Conservation (phyloP, 2,329 filamentous ascomycete species). For the Epichloe gansuensis region DNA sequence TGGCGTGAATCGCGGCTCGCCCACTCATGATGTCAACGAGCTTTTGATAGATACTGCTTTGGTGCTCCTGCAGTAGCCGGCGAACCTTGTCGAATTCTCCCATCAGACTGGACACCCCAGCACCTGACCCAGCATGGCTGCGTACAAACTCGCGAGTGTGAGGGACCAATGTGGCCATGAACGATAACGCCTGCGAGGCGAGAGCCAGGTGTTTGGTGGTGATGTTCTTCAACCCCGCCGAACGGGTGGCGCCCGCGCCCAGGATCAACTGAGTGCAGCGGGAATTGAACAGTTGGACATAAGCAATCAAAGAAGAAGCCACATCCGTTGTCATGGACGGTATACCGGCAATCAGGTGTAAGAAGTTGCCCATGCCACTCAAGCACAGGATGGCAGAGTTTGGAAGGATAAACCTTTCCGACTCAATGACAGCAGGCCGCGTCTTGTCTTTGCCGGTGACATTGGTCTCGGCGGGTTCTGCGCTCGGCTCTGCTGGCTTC, state of each 20-base stretch:
- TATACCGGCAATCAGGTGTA: conserved; percentile 71
- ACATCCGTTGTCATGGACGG: conserved; percentile 83
- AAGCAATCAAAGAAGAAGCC: conserved; percentile 65
- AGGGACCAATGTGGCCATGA: conserved; percentile 75
- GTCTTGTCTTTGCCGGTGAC: conserved; percentile 47
- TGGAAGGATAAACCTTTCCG: conserved; percentile 75
- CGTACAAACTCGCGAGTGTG: conserved; percentile 87
- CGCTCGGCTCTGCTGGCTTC: conserved; percentile 17
- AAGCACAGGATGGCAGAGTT: conserved; percentile 73
- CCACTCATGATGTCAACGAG: conserved; percentile 84
- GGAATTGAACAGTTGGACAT: conserved; percentile 88
- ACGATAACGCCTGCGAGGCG: conserved; percentile 77
- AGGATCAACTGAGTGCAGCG: conserved; percentile 93
- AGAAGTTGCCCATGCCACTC: conserved; percentile 66
- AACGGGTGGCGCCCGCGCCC: conserved; percentile 79
- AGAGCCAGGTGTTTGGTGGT: conserved; percentile 90
- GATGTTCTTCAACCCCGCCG: conserved; percentile 88
- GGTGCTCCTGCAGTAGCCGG: conserved; percentile 74
- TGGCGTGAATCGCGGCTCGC: conserved; percentile 60
- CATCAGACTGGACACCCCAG: conserved; percentile 47
- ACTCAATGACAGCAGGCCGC: conserved; percentile 65
- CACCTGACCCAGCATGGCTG: conserved; percentile 49
- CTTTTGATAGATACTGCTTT: conserved; percentile 83
- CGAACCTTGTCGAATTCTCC: conserved; percentile 82
- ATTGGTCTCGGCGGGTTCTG: conserved; percentile 30